Base-by-base conservation (phyloP, 257 asterid species). In the Solanum arcanum region DNA sequence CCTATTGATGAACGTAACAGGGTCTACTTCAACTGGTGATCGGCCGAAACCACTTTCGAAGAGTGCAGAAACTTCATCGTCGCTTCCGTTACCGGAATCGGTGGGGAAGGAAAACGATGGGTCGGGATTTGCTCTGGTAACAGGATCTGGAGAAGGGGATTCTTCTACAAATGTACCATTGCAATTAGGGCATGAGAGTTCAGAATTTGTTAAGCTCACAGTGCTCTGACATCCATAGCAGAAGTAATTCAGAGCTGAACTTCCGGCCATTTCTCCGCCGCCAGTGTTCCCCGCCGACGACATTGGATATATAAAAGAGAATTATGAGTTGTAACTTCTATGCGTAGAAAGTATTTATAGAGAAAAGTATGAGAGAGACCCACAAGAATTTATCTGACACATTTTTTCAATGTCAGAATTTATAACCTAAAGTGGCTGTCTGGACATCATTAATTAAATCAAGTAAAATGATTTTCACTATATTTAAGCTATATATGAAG, bases 101-200 rank as follows among this genome's bases (percentile, higher is more conserved):
- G 35, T n/a, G 73, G 73, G 88, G 27, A 83, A 69, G 35, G 88
- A 83, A n/a, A 84, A 88, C 4, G 69, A 47, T 21, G 59, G n/a
- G 0, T 14, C 35, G 10, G 73, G 9, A 66, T 66, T 25, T 3
- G 25, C 14, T 0, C 64, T 69, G 8, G 76, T 8, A 18, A 72
- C 85, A 78, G 92, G 90, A 87, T 90, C 73, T 83, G 95, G 69
- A 4, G 91, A 87, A 1, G 92, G 87, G 31, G 91, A 86, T 89
- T 94, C 96, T 91, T 95, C 98, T 0, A 93, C 90, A 42, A 95
- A 95, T 16, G 91, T 92, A 49, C 94, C 94, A 16, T 88, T 84
- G 70, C 98, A 95, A 90, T 90, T 93, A 77, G 98, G 98, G 95
- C 98, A 95, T 88, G 86, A 86, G 88, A 93, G 91, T 42, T 95